Base-by-base conservation (phyloP, 331 rosid genomes). In the Phaseolus coccineus region DNA sequence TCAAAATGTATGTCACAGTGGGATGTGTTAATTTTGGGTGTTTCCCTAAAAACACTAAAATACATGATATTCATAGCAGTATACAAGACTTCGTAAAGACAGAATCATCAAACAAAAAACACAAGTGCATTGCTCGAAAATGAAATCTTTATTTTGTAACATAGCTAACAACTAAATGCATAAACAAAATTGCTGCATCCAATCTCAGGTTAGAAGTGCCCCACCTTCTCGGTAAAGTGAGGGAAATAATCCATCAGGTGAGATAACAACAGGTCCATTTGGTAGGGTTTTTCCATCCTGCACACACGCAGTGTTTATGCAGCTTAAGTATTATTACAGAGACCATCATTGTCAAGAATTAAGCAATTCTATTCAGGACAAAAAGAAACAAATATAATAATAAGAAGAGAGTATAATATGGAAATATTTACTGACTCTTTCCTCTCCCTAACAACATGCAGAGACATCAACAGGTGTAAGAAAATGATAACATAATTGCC, bases 191-290 rank as follows among this genome's bases (percentile, higher is more conserved):
- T 40, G 48, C 2, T 55, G 56, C 24, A 81, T 56, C 82, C 48
- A 68, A 82, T 57, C 66, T 57, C 55, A 30, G 46, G 44, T 55
- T 63, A 30, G 67, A 81, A 69, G 75, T 27, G 74, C 40, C 80
- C 85, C 88, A 90, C 98, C 99, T 95, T 95, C 99, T 35, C 98
- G 94, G 85, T 15, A 89, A 74, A 95, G 88, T 19, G 98, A 93
- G 65, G 98, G 99, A 80, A 95, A 90, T 79, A 95, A 78, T 69
- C 99, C 99, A 66, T 95, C 98, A 1, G 99, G 99, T 28, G 99
- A 95, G 75, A 95, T 93, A 73, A 95, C 99, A 40, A 95, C 84
- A 22, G 99, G 99, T 79, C 97, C 98, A 83, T 88, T 87, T 35
- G 99, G 97, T 79, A 95, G 84, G 77, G 96, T 80, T 72, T 90